Percentiles rank a stretch among this genome's conserved stretches.
phyloP scores from a whole-genome alignment of 345 rosid species.

The Draba incana region DNA sequence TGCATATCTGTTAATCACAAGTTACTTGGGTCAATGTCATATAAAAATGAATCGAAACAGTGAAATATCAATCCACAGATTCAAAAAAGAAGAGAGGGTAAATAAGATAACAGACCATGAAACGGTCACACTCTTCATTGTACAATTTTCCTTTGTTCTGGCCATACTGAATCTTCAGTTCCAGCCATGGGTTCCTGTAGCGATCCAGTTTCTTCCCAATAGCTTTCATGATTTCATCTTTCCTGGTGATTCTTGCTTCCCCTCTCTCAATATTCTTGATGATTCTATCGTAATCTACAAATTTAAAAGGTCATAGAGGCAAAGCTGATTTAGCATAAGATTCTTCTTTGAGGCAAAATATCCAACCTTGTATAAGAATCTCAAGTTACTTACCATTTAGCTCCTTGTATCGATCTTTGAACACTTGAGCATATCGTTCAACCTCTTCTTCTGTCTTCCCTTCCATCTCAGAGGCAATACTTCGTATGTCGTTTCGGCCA shows the following conservation, averaged over 20 bases:
- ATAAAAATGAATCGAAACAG: not conserved
- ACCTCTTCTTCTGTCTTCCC: slow-evolving; percentile 93
- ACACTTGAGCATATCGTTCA: slow-evolving; percentile 83
- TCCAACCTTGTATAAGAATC: not conserved
- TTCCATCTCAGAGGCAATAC: slow-evolving; percentile 95
- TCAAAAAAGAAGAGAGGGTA: too few species aligned
- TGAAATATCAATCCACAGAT: not conserved
- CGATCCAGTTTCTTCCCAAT: slow-evolving; percentile 97
- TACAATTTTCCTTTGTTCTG: slow-evolving; percentile 97
- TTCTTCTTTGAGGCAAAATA: not conserved
- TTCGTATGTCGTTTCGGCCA: slow-evolving; percentile 78
- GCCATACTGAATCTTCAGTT: slow-evolving; percentile 95
- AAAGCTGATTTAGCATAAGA: slow-evolving; percentile 11
- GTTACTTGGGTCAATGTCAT: slow-evolving; percentile 25
- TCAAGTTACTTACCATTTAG: slow-evolving; percentile 57
- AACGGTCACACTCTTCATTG: slow-evolving; percentile 38
- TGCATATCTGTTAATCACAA: slow-evolving; percentile 69
- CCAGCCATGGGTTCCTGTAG: slow-evolving; percentile 97
- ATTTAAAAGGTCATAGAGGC: slow-evolving; percentile 6
- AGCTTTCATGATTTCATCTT: slow-evolving; percentile 99
- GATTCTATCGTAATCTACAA: slow-evolving; percentile 86
- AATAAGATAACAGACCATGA: slow-evolving; percentile 59
- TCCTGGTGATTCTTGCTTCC: slow-evolving; percentile 92
- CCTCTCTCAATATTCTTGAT: slow-evolving; percentile 97
- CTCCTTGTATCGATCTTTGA: slow-evolving; percentile 92